These are phyloP conservation scores for Juglanconis oblonga DNA, from an alignment of 2,329 filamentous ascomycete genomes.

Conservation along the genomic window DNA sequence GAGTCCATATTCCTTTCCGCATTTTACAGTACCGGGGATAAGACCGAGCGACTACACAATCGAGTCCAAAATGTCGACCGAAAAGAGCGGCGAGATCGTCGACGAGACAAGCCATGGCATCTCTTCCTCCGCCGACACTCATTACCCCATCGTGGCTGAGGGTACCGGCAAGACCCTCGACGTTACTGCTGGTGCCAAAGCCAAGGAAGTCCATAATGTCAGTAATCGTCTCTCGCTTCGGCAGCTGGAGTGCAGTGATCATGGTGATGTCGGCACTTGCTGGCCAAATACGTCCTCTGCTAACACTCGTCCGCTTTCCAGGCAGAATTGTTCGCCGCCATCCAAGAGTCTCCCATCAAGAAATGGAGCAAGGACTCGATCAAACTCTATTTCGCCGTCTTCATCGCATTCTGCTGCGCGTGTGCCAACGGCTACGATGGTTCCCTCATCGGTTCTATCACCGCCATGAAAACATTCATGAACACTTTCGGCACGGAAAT, in stretches of 20 bases:
- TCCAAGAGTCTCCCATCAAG: slow-evolving; percentile 43
- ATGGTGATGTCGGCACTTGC: too few relatives aligned
- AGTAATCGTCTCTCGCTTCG: slow-evolving; percentile 18
- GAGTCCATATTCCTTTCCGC: background rate
- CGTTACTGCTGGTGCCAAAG: slow-evolving; percentile 31
- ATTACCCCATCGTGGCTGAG: slow-evolving; percentile 23
- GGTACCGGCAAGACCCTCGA: slow-evolving; percentile 26
- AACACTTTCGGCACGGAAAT: slow-evolving; percentile 35
- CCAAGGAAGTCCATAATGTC: slow-evolving; percentile 41
- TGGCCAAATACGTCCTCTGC: background rate
- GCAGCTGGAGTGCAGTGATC: background rate
- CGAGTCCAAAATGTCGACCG: slow-evolving; percentile 15
- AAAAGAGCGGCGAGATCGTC: slow-evolving; percentile 9
- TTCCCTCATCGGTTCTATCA: slow-evolving; percentile 42
- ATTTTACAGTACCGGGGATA: background rate
- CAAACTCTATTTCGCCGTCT: slow-evolving; percentile 42
- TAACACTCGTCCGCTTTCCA: slow-evolving; percentile 21
- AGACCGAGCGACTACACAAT: background rate
- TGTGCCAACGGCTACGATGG: slow-evolving; percentile 49
- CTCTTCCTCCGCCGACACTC: slow-evolving; percentile 6
- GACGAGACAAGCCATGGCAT: slow-evolving; percentile 16
- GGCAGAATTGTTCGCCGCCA: slow-evolving; percentile 46
- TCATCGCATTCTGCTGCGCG: slow-evolving; percentile 43
- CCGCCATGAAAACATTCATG: slow-evolving; percentile 43
- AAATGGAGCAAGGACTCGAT: slow-evolving; percentile 38